Conservation (phyloP, 805 yeast genomes). For the Metschnikowia continentalis region DNA sequence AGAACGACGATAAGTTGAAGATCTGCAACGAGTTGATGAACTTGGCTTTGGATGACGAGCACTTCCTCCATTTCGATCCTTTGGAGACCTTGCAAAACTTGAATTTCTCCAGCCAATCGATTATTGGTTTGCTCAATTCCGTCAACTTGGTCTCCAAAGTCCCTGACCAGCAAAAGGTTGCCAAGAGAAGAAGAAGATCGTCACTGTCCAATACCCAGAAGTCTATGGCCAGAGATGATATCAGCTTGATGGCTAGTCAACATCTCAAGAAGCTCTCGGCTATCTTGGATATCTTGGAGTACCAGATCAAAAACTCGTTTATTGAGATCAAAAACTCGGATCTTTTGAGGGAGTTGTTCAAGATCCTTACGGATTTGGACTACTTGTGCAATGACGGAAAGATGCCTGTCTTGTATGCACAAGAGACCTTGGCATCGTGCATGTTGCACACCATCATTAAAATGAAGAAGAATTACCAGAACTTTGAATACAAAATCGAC, state of each 20-base stretch:
- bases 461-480: slow-evolving; percentile 36
- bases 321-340: slow-evolving; percentile 37
- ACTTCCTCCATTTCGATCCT: slow-evolving; percentile 29
- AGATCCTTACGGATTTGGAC: slow-evolving; percentile 67
- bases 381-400: slow-evolving; percentile 88
- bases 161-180: slow-evolving; percentile 52
- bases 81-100: slow-evolving; percentile 50
- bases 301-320: slow-evolving; percentile 33
- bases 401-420: slow-evolving; percentile 84
- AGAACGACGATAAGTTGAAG: slow-evolving; percentile 51
- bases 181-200: slow-evolving; percentile 63
- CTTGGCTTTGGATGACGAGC: slow-evolving; percentile 48
- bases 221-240: slow-evolving; percentile 66
- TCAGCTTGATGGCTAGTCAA: slow-evolving; percentile 68
- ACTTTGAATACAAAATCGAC: slow-evolving; percentile 41
- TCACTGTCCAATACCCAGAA: slow-evolving; percentile 74
- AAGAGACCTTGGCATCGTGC: slow-evolving; percentile 85
- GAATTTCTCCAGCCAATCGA: slow-evolving; percentile 50
- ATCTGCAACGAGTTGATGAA: slow-evolving; percentile 48
- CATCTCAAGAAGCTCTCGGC: slow-evolving; percentile 77
- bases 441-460: slow-evolving; percentile 65
- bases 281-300: slow-evolving; percentile 74
- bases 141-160: slow-evolving; percentile 51
- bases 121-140: slow-evolving; percentile 55
- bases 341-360: slow-evolving; percentile 51